A percentile compares a stretch with the other conserved stretches of the same genome.
These are phyloP conservation scores for Gaultheria prostrata DNA, from an alignment of 148 eudicot genomes.

Conservation along the genomic window DNA sequence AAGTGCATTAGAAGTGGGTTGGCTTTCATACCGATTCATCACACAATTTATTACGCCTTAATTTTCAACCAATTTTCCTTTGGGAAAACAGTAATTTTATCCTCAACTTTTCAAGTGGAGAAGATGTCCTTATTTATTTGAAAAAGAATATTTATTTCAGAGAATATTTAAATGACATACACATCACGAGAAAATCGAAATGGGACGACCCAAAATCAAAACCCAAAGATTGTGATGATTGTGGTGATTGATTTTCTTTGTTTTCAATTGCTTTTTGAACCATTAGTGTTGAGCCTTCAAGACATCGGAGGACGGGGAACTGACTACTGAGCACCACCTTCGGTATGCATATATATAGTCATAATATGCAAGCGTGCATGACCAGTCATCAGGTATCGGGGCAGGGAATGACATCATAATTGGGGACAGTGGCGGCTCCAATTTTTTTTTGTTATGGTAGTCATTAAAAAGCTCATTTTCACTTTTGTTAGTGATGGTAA, in stretches of 20 bases:
- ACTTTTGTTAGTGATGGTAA: not conserved
- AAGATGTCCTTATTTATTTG: not conserved
- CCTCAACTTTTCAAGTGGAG: not conserved
- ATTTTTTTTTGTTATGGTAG: not conserved
- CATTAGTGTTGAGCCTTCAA: not conserved
- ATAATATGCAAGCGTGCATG: not conserved
- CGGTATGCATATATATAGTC: not conserved
- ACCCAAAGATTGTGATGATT: not conserved
- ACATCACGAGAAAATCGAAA: not conserved
- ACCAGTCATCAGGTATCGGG: not conserved
- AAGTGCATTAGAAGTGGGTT: not conserved
- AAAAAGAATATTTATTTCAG: not conserved
- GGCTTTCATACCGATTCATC: not conserved
- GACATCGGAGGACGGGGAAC: not conserved
- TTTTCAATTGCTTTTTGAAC: not conserved
- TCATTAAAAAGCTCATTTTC: not conserved
- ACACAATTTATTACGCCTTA: not conserved
- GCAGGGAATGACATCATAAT: not conserved
- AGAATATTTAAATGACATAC: not conserved
- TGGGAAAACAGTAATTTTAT: not conserved
- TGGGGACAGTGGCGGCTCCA: not conserved
- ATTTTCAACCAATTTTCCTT: not conserved
- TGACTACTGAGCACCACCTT: not conserved
- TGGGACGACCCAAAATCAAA: not conserved
- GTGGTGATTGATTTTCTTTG: not conserved